phyloP scores from a whole-genome alignment of 768 basidiomycete species.

The Mycena chlorophos region DNA sequence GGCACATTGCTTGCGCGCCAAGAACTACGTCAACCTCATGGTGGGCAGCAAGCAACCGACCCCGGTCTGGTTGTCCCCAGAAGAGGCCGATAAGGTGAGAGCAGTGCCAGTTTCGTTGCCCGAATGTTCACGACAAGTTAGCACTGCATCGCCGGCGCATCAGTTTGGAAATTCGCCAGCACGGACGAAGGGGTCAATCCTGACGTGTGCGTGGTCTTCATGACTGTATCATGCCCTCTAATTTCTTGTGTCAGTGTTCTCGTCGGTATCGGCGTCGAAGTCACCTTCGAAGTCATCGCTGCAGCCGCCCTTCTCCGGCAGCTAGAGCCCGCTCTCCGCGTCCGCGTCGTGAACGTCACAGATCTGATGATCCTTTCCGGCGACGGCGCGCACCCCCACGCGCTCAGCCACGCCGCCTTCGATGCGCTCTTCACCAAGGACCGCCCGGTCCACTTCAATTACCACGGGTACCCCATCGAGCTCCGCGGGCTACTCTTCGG shows the following conservation, averaged over 20 bases:
- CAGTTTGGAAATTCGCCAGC: conserved; percentile 83
- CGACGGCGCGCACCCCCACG: conserved; percentile 72
- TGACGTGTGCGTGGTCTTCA: conserved; percentile 54
- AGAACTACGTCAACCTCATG: conserved; percentile 86
- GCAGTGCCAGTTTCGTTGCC: background rate
- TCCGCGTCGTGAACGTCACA: conserved; percentile 86
- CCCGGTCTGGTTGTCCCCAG: conserved; percentile 73
- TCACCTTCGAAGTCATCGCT: conserved; percentile 87
- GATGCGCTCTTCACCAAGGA: conserved; percentile 71
- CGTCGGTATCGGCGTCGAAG: conserved; percentile 84
- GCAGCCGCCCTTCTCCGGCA: conserved; percentile 79
- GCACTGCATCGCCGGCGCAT: conserved; percentile 87
- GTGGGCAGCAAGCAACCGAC: conserved; percentile 86
- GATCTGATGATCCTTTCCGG: conserved; percentile 80
- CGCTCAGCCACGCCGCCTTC: conserved; percentile 62
- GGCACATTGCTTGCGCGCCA: conserved; percentile 78
- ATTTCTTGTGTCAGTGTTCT: conserved; percentile 58
- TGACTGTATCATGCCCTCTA: background rate
- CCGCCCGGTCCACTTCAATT: conserved; percentile 74
- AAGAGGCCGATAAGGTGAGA: conserved; percentile 68
- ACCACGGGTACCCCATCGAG: conserved; percentile 79
- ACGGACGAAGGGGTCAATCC: conserved; percentile 70
- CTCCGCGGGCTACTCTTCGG: conserved; percentile 66
- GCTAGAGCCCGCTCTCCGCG: conserved; percentile 67
- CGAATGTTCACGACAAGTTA: conserved; percentile 25